These are phyloP conservation scores for Cucumis sativus DNA, from an alignment of 306 rosid genomes.

Conservation along the genomic window DNA sequence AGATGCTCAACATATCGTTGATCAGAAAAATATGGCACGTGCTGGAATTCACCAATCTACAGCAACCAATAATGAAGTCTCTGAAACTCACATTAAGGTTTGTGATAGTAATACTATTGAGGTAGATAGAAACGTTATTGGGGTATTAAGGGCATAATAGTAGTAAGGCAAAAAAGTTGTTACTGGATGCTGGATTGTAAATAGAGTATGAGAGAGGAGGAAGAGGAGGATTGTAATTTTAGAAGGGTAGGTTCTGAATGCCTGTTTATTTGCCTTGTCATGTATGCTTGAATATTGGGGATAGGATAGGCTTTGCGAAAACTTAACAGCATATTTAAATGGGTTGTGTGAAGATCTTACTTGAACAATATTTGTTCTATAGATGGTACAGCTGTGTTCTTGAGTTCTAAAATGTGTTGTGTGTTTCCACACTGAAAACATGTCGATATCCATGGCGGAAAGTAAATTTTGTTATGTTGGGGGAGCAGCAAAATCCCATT, in stretches of 20 bases:
- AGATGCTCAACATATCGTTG: conserved; percentile 9
- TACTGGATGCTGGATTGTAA: neutral
- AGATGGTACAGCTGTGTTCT: too few species aligned
- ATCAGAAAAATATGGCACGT: conserved; percentile 14
- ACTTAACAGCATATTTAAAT: neutral
- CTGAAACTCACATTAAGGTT: conserved; percentile 24
- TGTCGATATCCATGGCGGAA: neutral
- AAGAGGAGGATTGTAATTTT: neutral
- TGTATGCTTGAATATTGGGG: neutral
- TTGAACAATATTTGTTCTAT: too few species aligned
- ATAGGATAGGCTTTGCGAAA: neutral
- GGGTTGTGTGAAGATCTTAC: neutral
- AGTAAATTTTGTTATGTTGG: neutral
- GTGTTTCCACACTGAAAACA: neutral
- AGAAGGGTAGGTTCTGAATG: neutral
- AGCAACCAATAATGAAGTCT: conserved; percentile 10
- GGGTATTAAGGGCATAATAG: neutral
- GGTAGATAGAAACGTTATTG: neutral
- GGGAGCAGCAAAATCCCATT: neutral
- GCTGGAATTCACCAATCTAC: conserved; percentile 6
- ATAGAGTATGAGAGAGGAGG: neutral
- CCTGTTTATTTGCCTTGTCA: neutral
- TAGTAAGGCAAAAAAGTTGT: neutral
- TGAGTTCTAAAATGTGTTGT: too few species aligned
- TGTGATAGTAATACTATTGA: neutral